phyloP scores from a whole-genome alignment of 1,139 yeast species.

The Suhomyces bribrorum region DNA sequence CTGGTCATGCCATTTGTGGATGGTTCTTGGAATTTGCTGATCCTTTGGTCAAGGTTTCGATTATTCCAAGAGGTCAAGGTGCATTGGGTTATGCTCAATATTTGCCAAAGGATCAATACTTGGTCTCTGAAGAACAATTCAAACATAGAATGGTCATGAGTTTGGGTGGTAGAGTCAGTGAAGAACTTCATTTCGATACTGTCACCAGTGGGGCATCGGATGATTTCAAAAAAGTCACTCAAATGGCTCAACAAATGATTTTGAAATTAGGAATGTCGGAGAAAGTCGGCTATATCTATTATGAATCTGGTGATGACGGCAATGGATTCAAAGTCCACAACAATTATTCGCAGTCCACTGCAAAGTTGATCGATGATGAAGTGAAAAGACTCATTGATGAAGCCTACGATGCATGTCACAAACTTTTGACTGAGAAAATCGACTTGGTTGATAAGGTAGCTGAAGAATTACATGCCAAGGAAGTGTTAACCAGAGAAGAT shows the following conservation, averaged over 20 bases:
- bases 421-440: slow-evolving; percentile 56
- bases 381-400: slow-evolving; percentile 61
- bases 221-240: slow-evolving; percentile 77
- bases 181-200: slow-evolving; percentile 73
- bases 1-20: slow-evolving; percentile 82
- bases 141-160: slow-evolving; percentile 79
- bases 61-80: slow-evolving; percentile 82
- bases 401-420: slow-evolving; percentile 52
- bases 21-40: slow-evolving; percentile 75
- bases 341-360: slow-evolving; percentile 71
- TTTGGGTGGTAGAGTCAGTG: slow-evolving; percentile 77
- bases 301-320: slow-evolving; percentile 46
- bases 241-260: slow-evolving; percentile 78
- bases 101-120: slow-evolving; percentile 73
- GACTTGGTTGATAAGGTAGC: slow-evolving; percentile 70
- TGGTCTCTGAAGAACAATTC: slow-evolving; percentile 65
- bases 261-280: slow-evolving; percentile 75
- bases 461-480: slow-evolving; percentile 63
- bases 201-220: slow-evolving; percentile 83
- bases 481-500: slow-evolving; percentile 78
- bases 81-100: slow-evolving; percentile 85
- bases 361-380: slow-evolving; percentile 64
- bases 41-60: slow-evolving; percentile 76
- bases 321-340: slow-evolving; percentile 59
- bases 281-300: slow-evolving; percentile 62